A percentile compares a stretch with the other conserved stretches of the same genome.
Evolutionary conservation across 2,329 filamentous ascomycete genomes (phyloP).

Genomic region (Aspergillus persii): DNA sequence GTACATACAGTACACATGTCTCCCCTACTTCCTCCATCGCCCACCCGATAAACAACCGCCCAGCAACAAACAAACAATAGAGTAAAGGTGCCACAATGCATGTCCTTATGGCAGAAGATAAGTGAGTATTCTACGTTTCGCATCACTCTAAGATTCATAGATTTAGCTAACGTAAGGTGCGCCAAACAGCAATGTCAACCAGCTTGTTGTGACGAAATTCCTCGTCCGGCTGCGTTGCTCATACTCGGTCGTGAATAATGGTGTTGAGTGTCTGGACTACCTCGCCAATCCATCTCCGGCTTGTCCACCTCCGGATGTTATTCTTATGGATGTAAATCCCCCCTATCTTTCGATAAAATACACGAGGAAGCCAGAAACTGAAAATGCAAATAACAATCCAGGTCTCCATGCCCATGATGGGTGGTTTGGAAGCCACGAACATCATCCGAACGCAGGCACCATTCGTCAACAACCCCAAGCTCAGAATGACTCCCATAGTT

Average conservation of each 20-base stretch:
- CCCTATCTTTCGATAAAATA: not conserved
- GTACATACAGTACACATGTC: not conserved
- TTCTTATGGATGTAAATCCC: conserved; percentile 5
- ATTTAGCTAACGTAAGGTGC: not conserved
- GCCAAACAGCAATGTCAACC: not conserved
- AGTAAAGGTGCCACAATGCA: conserved; percentile 1
- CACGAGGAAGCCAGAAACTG: not conserved
- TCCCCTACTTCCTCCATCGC: not conserved
- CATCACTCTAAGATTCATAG: not conserved
- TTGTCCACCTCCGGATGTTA: conserved; percentile 1
- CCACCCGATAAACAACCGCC: not conserved
- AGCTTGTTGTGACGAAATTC: not conserved
- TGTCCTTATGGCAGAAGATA: conserved; percentile 7
- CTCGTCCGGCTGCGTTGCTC: not conserved
- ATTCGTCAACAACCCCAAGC: not conserved
- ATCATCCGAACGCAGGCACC: conserved; percentile 4
- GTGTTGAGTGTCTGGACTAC: conserved; percentile 4
- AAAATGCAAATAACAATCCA: not conserved
- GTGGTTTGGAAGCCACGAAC: not conserved
- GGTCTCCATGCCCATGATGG: conserved; percentile 5
- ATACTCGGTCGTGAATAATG: not conserved
- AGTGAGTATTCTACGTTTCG: not conserved
- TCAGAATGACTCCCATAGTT: not conserved
- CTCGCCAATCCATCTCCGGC: not conserved
- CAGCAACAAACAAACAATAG: not conserved